These are phyloP conservation scores for Sugiyamaella lignohabitans DNA, from an alignment of 805 yeast genomes.

Conservation along the genomic window DNA sequence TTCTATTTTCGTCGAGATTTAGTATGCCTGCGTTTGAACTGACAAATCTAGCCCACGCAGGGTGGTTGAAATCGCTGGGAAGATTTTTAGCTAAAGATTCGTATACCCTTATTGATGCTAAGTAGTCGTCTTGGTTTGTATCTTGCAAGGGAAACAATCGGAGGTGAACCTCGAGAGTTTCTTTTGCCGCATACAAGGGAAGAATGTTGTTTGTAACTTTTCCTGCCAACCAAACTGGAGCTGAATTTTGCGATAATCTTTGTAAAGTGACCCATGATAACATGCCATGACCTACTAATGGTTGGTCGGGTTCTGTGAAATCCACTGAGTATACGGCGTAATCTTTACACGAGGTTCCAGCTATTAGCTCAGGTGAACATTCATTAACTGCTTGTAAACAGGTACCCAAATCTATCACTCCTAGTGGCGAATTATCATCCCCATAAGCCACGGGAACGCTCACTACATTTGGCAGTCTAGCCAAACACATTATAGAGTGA, in stretches of 20 bases:
- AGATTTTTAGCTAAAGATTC: constrained; percentile 8
- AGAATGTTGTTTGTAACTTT: constrained; percentile 23
- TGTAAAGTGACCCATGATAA: constrained; percentile 20
- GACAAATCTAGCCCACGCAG: constrained; percentile 15
- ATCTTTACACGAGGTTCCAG: constrained; percentile 25
- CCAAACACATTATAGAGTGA: constrained; percentile 31
- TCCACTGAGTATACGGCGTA: constrained; percentile 37
- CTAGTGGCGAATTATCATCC: constrained; percentile 24
- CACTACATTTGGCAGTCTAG: constrained; percentile 24
- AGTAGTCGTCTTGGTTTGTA: constrained; percentile 13
- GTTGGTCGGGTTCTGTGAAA: constrained; percentile 33
- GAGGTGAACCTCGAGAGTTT: constrained; percentile 28
- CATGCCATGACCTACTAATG: constrained; percentile 37
- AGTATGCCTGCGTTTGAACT: not conserved
- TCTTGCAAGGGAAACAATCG: constrained; percentile 22
- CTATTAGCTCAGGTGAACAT: constrained; percentile 34
- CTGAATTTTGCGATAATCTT: not conserved
- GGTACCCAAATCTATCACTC: constrained; percentile 27
- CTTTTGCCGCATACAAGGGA: constrained; percentile 23
- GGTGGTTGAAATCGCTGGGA: constrained; percentile 16
- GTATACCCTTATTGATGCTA: constrained; percentile 14
- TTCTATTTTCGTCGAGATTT: not conserved
- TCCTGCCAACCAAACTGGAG: constrained; percentile 16
- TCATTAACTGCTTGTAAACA: constrained; percentile 32
- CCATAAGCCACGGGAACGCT: constrained; percentile 25